Base-by-base conservation (phyloP, 2,329 filamentous ascomycete genomes). In the Aspergillus fumigatus region DNA sequence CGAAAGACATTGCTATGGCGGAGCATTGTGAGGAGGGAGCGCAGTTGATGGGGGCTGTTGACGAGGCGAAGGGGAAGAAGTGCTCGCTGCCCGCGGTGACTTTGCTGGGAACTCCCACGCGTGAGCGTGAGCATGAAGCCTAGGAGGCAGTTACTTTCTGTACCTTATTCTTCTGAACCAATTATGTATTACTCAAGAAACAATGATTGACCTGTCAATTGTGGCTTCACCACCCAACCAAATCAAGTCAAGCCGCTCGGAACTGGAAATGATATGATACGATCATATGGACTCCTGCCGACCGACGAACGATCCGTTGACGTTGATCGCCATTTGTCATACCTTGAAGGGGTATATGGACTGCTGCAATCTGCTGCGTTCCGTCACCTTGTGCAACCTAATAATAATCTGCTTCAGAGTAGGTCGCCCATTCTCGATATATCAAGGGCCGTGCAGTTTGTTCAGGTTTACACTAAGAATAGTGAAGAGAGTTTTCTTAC, bases 21-120 rank as follows among this genome's bases (percentile, higher is more conserved):
- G 65, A 62, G 49, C 69, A 70, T 52, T 75, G 73, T 53, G 73
- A 76, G 51, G 62, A 71, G 49, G 68, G 71, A 27, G 73, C 72
- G 29, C 61, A 58, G 23, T 48, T 70, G 53, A 70, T 74, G 56
- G 71, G 71, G 5, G 63, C 66, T 1, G 71, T 74, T 41, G 63
- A 67, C 40, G 21, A 70, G 43, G 64, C 58, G n/a, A 61, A 71
- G 48, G 68, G 68, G 25, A 56, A 65, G 53, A 73, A 70, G 38
- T 73, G 70, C 54, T 61, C 64, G 21, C 59, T 61, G 41, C 38
- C 47, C 9, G 7, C 23, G 4, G 23, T 23, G 41, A 9, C 41
- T 6, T n/a, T 23, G 23, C 7, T 47, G 43, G 43, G 43, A 2
- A 5, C 10, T 14, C 43, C 43, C 4, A 17, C 19, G 27, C 27